Base-by-base conservation (phyloP, 2,329 filamentous ascomycete genomes). In the Exophiala lecanii-corni region DNA sequence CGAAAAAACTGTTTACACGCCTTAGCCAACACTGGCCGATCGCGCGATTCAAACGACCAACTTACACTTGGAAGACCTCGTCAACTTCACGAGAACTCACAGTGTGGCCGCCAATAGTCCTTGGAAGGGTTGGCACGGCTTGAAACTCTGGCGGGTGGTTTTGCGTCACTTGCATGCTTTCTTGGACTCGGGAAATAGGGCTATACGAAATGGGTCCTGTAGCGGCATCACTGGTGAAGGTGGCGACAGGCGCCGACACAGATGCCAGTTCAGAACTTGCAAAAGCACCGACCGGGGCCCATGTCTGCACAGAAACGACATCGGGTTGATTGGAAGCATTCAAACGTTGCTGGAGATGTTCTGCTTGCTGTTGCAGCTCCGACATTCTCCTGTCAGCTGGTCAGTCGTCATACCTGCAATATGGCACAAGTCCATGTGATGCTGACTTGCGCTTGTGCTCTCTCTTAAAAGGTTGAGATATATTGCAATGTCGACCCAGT, bases 381-480 rank as follows among this genome's bases (percentile, higher is more conserved):
- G 62, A 64, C 2, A 67, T 51, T 28, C 63, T 58, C 49, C 65
- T 67, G 18, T 37, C 2, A 18, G 30, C 13, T n/a, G n/a, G n/a
- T n/a, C n/a, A n/a, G 19, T 10, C 4, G 4, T 33, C 9, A 12
- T 6, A 4, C 36, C 12, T 32, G 38, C 10, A 19, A 25, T 32
- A 16, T 16, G n/a, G 5, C n/a, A 5, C 5, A 32, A 32, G 30
- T 13, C n/a, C 30, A 16, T 28, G 25, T 31, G n/a, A 23, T 34
- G 9, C 17, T 13, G n/a, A 31, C 49, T 51, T 51, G 31, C 66
- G 62, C 45, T 69, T 69, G 42, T 68, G 62, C 43, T 69, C 65
- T 39, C 66, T 55, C 32, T 62, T 66, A 56, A 69, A 69, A 3
- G 62, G 62, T 17, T 67, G 65, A 1, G 65, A 67, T n/a, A 69